phyloP scores from a whole-genome alignment of 768 basidiomycete species.

The Collybia sordida region DNA sequence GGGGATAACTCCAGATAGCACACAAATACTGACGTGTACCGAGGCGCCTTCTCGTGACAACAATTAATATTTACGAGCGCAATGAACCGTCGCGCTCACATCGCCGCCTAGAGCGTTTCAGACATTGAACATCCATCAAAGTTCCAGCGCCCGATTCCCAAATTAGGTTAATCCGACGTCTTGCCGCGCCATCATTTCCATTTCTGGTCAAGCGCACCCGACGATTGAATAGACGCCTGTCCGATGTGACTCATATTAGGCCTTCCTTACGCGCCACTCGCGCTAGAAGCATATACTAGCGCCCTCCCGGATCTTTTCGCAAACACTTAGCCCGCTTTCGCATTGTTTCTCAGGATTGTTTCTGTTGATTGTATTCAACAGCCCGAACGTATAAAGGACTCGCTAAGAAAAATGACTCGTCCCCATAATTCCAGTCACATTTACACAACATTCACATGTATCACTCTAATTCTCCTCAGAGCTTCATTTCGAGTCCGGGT shows the following conservation, averaged over 20 bases:
- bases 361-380: neutral
- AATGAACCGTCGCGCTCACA: no score
- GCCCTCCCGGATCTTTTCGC: neutral
- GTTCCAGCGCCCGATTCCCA: neutral
- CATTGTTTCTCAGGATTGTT: neutral
- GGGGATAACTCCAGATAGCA: no score
- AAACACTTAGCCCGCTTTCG: neutral
- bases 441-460: neutral
- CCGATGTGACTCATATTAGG: slow-evolving; percentile 1
- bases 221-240: neutral
- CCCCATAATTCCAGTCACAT: neutral
- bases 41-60: no score
- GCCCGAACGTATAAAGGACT: neutral
- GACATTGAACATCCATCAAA: no score
- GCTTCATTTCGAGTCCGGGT: neutral
- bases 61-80: no score
- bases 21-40: no score
- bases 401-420: slow-evolving; percentile 1
- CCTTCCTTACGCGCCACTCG: neutral
- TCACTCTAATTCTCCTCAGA: neutral
- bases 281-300: neutral
- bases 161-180: neutral
- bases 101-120: no score
- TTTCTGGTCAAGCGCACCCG: neutral
- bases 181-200: neutral